Evolutionary conservation across 2,329 filamentous ascomycete genomes (phyloP).

Genomic region (Venturia nashicola): DNA sequence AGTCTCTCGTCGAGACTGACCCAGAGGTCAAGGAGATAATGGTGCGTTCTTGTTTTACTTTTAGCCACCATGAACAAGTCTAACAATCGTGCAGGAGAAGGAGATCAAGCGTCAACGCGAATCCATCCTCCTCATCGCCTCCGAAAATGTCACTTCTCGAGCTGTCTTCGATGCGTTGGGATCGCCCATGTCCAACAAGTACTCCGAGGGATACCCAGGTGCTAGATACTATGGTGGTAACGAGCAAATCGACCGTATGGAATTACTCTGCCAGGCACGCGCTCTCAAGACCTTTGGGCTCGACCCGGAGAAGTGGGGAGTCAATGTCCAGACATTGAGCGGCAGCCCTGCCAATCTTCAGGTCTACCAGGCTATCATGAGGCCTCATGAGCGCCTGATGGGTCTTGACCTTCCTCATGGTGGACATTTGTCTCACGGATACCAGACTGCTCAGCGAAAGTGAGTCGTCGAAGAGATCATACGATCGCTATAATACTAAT

Average conservation of each 20-base stretch:
- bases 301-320: conserved; percentile 80
- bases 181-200: conserved; percentile 64
- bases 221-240: conserved; percentile 96
- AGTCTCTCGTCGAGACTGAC: conserved; percentile 80
- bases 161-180: conserved; percentile 37
- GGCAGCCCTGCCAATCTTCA: conserved; percentile 95
- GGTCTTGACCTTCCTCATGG: conserved; percentile 89
- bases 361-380: conserved; percentile 96
- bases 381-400: conserved; percentile 92
- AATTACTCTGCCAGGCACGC: conserved; percentile 79
- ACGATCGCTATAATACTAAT: conserved; percentile 41
- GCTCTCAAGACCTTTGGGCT: conserved; percentile 80
- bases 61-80: conserved; percentile 6
- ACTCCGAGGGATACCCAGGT: conserved; percentile 95
- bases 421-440: conserved; percentile 91
- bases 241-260: conserved; percentile 85
- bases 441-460: conserved; percentile 92
- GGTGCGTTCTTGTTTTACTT: conserved; percentile 43
- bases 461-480: conserved; percentile 27
- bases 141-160: conserved; percentile 28
- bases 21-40: conserved; percentile 94
- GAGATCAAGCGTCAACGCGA: conserved; percentile 96
- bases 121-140: conserved; percentile 59
- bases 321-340: conserved; percentile 79
- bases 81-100: conserved; percentile 48